Evolutionary conservation across 257 asterid species (phyloP).

Genomic region (Solanum appendiculatum): DNA sequence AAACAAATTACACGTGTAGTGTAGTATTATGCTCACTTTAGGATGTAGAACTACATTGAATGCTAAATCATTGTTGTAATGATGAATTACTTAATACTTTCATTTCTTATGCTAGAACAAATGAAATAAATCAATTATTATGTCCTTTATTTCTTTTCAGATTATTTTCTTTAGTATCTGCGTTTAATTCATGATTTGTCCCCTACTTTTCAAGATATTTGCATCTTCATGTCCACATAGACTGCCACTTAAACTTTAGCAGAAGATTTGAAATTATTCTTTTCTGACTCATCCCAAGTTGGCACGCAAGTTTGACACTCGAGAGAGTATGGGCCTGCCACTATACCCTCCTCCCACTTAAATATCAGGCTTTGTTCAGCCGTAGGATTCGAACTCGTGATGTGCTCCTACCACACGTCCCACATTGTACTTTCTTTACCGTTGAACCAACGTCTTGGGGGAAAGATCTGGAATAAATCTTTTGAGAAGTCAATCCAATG

Average conservation of each 20-base stretch:
- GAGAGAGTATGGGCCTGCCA: not conserved
- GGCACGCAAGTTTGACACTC: not conserved
- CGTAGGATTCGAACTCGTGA: not conserved
- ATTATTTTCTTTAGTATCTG: not conserved
- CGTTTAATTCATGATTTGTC: not conserved
- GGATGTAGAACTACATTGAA: not conserved
- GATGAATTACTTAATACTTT: not conserved
- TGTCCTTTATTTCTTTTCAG: not conserved
- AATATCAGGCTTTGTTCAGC: not conserved
- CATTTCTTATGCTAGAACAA: not conserved
- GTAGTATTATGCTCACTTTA: not conserved
- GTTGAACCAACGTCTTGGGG: not conserved
- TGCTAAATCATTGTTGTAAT: not conserved
- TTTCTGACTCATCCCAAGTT: not conserved
- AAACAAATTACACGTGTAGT: not conserved
- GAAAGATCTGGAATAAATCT: not conserved
- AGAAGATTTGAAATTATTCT: not conserved
- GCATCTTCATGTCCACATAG: not conserved
- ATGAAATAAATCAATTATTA: not conserved
- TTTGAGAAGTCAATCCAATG: not conserved
- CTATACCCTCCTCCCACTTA: not conserved
- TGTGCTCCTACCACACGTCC: not conserved
- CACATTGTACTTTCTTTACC: not conserved
- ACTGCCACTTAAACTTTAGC: not conserved
- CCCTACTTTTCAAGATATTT: not conserved